Evolutionary conservation across 139 green algal genomes (phyloP).

Genomic region (Nannochloris sp.): DNA sequence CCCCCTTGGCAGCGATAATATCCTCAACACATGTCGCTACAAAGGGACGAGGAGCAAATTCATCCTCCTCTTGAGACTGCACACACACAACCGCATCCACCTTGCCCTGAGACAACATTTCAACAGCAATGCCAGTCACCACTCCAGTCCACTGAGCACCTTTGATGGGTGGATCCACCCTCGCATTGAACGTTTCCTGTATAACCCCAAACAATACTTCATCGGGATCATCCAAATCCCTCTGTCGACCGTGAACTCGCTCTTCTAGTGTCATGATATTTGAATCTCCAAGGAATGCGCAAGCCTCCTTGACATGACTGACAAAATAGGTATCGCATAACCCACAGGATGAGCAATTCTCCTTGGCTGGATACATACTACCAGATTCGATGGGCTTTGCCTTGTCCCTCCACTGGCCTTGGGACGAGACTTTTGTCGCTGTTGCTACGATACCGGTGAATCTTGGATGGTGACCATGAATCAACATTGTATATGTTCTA

Average conservation of each 20-base stretch:
- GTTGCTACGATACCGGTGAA: too few species aligned
- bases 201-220: conserved; percentile 79
- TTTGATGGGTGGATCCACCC: conserved; percentile 44
- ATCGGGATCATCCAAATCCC: conserved; percentile 50
- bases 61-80: conserved; percentile 70
- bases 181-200: conserved; percentile 68
- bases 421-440: not conserved
- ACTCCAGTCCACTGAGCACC: conserved; percentile 95
- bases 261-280: conserved; percentile 57
- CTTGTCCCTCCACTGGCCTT: conserved; percentile 40
- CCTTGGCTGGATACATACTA: conserved; percentile 72
- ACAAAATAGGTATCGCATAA: conserved; percentile 96
- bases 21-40: conserved; percentile 74
- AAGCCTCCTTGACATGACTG: conserved; percentile 90
- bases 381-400: conserved; percentile 61
- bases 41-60: conserved; percentile 68
- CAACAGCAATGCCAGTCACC: conserved; percentile 66
- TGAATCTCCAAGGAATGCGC: conserved; percentile 84
- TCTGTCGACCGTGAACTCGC: conserved; percentile 48
- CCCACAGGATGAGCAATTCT: conserved; percentile 83
- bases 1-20: conserved; percentile 74
- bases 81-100: conserved; percentile 96
- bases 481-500: too few species aligned
- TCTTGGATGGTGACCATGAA: too few species aligned
- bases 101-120: conserved; percentile 69